Evolutionary conservation across 2,329 filamentous ascomycete species (phyloP), one percentile per base, ranked within the genome.

Genomic region (Hypoxylon sp.): DNA sequence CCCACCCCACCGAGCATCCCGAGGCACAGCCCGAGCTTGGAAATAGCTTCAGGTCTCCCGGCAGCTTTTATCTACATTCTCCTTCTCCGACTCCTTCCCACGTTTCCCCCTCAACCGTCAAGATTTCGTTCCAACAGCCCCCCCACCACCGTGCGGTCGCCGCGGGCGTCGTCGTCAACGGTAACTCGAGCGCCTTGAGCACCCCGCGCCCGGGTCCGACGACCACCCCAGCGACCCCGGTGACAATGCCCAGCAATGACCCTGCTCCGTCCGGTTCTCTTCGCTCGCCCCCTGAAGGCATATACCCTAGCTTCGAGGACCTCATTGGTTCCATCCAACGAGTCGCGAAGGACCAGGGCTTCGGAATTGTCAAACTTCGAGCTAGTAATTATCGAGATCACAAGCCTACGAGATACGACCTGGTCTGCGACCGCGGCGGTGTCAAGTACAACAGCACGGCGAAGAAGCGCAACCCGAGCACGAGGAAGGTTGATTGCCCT

Each of bases 361-460:
- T 89, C 70, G 86, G 86, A 42, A 87, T 89, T 13, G 87, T 89
- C 70, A 89, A 89, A 80, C 81, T 89, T 10, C 85, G 87, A 37
- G 87, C 87, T 4, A 89, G 87, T 73, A 89, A 89, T 78, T 89
- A 89, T 72, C 87, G 87, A 48, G 87, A 89, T 59, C 85, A 86
- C 66, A 89, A 89, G 72, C 87, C 87, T 0, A 89, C 87, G 19
- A 85, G 87, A 15, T 89, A 89, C 78, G 87, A 89, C 69, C 81
- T 89, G 10, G 87, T 89, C 35, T 89, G 87, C 78, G 87, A 89
- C 71, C 86, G 87, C 44, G 87, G 87, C 59, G 87, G 87, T 67
- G 87, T 89, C 75, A 89, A 89, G 78, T 89, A 89, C 79, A 88
- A 82, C 80, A 89, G 87, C 78, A 89, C 87, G 1, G 87, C 87